These are phyloP conservation scores for Alloascoidea africana DNA, from an alignment of 805 yeast genomes.

Conservation along the genomic window DNA sequence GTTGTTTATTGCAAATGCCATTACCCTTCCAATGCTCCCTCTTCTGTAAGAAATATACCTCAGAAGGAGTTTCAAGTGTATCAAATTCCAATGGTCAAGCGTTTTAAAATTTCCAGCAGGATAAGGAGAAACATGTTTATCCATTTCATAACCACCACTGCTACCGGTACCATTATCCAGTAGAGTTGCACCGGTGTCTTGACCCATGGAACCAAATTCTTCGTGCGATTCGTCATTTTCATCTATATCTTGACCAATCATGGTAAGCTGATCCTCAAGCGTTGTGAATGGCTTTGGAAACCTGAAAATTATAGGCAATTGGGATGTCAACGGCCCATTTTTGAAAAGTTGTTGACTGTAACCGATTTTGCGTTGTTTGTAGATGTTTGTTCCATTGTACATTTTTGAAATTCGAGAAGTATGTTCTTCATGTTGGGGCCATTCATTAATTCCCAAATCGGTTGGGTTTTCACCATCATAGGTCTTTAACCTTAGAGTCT, in stretches of 20 bases:
- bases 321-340: conserved; percentile 3
- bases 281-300: conserved; percentile 5
- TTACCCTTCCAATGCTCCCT: conserved; percentile 15
- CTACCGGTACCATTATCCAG: conserved; percentile 9
- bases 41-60: conserved; percentile 12
- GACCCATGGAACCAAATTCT: conserved; percentile 3
- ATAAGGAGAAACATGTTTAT: neutral
- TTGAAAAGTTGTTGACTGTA: neutral
- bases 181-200: conserved; percentile 3
- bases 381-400: neutral
- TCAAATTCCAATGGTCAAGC: neutral
- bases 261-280: conserved; percentile 9
- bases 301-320: conserved; percentile 7
- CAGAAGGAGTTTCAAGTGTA: conserved; percentile 12
- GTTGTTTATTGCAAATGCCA: conserved; percentile 15
- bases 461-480: neutral
- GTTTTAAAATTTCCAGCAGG: neutral
- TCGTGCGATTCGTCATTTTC: conserved; percentile 5
- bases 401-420: neutral
- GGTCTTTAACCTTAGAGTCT: conserved; percentile 6
- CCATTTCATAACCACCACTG: conserved; percentile 3
- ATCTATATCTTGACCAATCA: conserved; percentile 7
- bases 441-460: neutral
- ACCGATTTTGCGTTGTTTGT: neutral
- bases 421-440: neutral